These are phyloP conservation scores for Evernia prunastri DNA, from an alignment of 495 filamentous ascomycete genomes.

Conservation along the genomic window DNA sequence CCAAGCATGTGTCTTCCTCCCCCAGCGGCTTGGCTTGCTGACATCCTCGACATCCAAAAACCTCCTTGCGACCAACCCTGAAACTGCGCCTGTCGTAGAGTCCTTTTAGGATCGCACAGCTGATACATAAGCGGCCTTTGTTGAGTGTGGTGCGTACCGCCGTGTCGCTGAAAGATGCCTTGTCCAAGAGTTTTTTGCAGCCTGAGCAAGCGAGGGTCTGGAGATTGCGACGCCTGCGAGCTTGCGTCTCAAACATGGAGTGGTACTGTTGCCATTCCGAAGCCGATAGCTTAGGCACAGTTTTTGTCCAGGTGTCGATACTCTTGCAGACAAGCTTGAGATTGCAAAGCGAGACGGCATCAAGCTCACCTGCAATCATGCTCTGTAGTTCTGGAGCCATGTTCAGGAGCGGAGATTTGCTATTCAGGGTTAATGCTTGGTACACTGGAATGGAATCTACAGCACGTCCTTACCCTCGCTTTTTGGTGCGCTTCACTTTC, in stretches of 20 bases:
- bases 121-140: background rate
- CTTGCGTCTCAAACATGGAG: background rate
- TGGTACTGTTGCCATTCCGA: background rate
- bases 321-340: conserved; percentile 6
- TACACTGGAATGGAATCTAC: background rate
- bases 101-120: conserved; percentile 8
- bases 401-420: background rate
- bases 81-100: background rate
- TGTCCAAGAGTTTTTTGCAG: background rate
- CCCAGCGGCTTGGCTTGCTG: background rate
- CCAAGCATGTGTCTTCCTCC: background rate
- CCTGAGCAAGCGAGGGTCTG: background rate
- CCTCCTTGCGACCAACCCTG: background rate
- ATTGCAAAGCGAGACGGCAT: background rate
- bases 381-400: conserved; percentile 2
- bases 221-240: conserved; percentile 1
- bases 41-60: conserved; percentile 10
- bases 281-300: background rate
- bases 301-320: background rate
- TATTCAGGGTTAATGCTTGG: background rate
- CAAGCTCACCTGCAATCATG: background rate
- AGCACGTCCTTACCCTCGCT: background rate
- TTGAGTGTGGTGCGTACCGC: background rate
- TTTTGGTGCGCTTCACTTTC: background rate
- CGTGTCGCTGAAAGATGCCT: background rate